phyloP scores from a whole-genome alignment of 2,329 filamentous ascomycete genomes.

The Beauveria medogensis region DNA sequence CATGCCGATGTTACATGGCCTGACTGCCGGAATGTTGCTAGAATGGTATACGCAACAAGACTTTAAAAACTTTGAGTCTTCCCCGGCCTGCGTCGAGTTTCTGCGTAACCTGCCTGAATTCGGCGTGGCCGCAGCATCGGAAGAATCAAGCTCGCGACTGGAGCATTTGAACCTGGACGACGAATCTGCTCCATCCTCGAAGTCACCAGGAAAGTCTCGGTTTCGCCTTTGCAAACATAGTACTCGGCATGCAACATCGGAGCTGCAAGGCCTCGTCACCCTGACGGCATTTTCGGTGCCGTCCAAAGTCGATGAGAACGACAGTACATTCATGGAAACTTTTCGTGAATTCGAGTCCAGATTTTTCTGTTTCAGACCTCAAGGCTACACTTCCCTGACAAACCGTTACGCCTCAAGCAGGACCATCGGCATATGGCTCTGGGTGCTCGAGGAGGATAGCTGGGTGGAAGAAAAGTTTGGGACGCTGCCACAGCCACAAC shows the following conservation, averaged over 20 bases:
- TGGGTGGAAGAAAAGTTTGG: conserved; percentile 11
- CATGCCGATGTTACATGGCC: neutral
- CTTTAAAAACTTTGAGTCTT: conserved; percentile 15
- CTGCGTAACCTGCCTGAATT: conserved; percentile 13
- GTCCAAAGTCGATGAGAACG: neutral
- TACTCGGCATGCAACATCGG: neutral
- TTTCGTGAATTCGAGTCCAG: too few relatives aligned
- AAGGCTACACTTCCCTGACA: too few relatives aligned
- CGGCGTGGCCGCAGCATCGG: neutral
- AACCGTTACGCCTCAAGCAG: too few relatives aligned
- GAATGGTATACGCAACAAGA: conserved; percentile 12
- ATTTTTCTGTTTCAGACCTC: too few relatives aligned
- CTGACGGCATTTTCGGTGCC: conserved; percentile 11
- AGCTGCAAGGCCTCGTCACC: conserved; percentile 10
- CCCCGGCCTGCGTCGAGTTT: conserved; percentile 16
- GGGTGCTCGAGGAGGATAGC: conserved; percentile 10
- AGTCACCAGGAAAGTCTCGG: neutral
- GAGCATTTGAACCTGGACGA: neutral
- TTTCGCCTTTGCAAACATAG: neutral
- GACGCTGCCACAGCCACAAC: neutral
- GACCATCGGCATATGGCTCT: neutral
- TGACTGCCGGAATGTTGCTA: neutral
- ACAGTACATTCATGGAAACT: neutral
- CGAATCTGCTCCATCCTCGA: too few relatives aligned
- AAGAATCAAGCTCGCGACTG: neutral